Conservation (phyloP, 1,284 basidiomycete genomes). For the Sanghuangporus baumii region DNA sequence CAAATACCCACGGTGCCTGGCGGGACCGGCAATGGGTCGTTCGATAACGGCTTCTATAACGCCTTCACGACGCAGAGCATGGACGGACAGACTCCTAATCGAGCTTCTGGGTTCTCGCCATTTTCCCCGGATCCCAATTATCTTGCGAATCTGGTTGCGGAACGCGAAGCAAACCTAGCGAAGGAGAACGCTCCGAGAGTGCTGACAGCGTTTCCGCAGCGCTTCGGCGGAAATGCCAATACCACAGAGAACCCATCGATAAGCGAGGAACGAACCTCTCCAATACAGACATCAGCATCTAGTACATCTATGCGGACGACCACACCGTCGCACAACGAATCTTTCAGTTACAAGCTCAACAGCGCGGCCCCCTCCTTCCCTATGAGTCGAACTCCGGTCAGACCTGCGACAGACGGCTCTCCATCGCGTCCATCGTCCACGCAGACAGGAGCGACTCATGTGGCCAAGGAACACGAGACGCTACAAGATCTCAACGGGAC, state of each 20-base stretch:
- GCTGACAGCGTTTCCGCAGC: constrained; percentile 33
- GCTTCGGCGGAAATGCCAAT: neutral
- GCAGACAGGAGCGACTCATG: constrained; percentile 18
- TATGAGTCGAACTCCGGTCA: constrained; percentile 41
- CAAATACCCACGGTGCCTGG: neutral
- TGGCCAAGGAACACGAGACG: constrained; percentile 37
- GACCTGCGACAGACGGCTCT: constrained; percentile 22
- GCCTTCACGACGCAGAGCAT: constrained; percentile 1
- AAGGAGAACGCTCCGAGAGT: constrained; percentile 25
- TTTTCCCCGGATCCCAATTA: constrained; percentile 38
- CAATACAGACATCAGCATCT: neutral
- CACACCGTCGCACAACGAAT: constrained; percentile 9
- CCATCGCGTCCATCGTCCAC: constrained; percentile 21
- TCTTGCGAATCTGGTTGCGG: constrained; percentile 24
- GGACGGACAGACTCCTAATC: constrained; percentile 12
- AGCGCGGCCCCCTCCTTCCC: constrained; percentile 4
- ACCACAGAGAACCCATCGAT: neutral
- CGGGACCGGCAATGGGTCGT: neutral
- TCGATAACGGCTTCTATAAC: constrained; percentile 16
- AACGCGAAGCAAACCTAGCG: constrained; percentile 20
- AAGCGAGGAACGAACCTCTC: neutral
- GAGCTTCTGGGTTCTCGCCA: constrained; percentile 31
- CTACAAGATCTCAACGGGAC: constrained; percentile 71
- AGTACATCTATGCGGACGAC: neutral
- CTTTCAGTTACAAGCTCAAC: constrained; percentile 11